Percentiles rank a stretch among this genome's conserved stretches.
Evolutionary conservation across 208 protist species (phyloP).

Genomic region (Trypanosoma rangeli): DNA sequence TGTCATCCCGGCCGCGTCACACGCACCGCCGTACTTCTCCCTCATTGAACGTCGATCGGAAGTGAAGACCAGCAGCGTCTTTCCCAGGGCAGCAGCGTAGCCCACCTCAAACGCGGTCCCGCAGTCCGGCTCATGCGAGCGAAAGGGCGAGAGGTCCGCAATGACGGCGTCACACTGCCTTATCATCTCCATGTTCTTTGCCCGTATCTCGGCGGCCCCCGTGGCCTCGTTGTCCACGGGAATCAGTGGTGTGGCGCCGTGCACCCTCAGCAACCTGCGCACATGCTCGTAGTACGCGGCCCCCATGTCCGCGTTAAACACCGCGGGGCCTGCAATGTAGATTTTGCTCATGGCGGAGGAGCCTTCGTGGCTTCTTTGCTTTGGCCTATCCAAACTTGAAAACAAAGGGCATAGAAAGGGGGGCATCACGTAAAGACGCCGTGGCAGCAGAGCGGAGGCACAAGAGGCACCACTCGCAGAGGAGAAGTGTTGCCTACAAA

Average conservation of each 20-base stretch:
- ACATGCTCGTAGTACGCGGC: constrained; percentile 55
- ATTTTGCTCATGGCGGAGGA: constrained; percentile 37
- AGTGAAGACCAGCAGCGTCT: constrained; percentile 63
- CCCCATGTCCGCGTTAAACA: constrained; percentile 70
- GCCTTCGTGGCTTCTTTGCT: too few relatives aligned
- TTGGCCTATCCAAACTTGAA: too few relatives aligned
- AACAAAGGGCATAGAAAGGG: too few relatives aligned
- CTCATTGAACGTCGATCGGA: constrained; percentile 51
- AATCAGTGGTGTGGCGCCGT: constrained; percentile 57
- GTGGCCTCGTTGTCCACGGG: constrained; percentile 52
- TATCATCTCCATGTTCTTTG: constrained; percentile 83
- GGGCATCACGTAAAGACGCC: too few relatives aligned
- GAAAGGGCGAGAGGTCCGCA: constrained; percentile 81
- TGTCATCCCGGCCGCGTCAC: constrained; percentile 40
- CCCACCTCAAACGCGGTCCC: constrained; percentile 86
- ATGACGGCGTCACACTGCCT: constrained; percentile 71
- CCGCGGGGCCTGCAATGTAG: constrained; percentile 82
- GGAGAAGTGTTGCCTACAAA: too few relatives aligned
- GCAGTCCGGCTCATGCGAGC: constrained; percentile 71
- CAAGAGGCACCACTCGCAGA: too few relatives aligned
- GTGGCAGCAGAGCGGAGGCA: too few relatives aligned
- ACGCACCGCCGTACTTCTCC: constrained; percentile 58
- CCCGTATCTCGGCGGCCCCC: constrained; percentile 51
- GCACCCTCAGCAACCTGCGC: constrained; percentile 33
- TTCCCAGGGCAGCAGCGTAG: constrained; percentile 70